Conservation (phyloP, 768 basidiomycete genomes). For the Leccinum aurantiacum region DNA sequence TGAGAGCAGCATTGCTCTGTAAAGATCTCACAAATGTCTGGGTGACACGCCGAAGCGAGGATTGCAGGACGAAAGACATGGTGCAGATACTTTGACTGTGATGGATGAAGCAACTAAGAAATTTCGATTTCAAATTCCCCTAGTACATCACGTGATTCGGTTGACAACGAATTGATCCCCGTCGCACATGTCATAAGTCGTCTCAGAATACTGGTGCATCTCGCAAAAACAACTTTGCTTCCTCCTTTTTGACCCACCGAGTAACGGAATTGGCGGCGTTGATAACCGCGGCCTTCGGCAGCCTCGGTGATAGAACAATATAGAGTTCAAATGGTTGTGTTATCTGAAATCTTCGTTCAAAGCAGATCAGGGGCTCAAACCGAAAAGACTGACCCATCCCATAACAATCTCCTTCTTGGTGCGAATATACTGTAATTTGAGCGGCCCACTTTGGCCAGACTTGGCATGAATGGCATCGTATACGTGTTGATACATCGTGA, state of each 20-base stretch:
- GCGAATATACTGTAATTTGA: constrained; percentile 85
- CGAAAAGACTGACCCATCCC: constrained; percentile 76
- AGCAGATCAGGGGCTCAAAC: not conserved
- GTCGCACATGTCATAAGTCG: too few relatives aligned
- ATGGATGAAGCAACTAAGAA: not conserved
- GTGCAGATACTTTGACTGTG: not conserved
- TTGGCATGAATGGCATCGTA: constrained; percentile 91
- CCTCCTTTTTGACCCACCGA: constrained; percentile 90
- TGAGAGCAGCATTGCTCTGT: constrained; percentile 31
- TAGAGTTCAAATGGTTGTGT: constrained; percentile 95
- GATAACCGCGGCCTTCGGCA: constrained; percentile 88
- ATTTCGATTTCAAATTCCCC: constrained; percentile 8
- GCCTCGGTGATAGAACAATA: constrained; percentile 70
- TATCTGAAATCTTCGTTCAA: constrained; percentile 50
- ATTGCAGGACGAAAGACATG: constrained; percentile 26
- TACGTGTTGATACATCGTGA: constrained; percentile 83
- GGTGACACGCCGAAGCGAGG: constrained; percentile 18
- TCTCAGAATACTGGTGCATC: constrained; percentile 86
- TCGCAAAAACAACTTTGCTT: constrained; percentile 73
- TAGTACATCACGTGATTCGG: constrained; percentile 21
- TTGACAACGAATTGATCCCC: not conserved
- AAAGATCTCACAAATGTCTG: constrained; percentile 28
- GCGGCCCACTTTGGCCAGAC: constrained; percentile 74
- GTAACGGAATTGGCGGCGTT: constrained; percentile 87
- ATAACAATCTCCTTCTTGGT: constrained; percentile 87